Percentiles rank a stretch among this genome's conserved stretches.
Conservation (phyloP, 441 rosid genomes). For the Adansonia madagascariensis region DNA sequence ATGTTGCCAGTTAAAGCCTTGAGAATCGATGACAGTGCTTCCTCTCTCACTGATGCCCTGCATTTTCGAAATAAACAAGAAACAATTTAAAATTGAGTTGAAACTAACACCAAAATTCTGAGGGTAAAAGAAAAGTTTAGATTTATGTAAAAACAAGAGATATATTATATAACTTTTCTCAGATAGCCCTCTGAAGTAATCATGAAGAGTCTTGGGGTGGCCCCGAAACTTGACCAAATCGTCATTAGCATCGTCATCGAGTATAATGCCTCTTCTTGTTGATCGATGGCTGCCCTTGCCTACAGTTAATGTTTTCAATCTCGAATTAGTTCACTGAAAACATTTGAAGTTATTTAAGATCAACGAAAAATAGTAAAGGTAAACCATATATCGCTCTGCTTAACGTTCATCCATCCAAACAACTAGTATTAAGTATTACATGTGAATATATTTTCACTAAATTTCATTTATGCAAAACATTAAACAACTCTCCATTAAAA, state of each 20-base stretch:
- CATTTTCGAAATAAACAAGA: background rate
- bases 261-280: background rate
- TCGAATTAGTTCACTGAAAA: background rate
- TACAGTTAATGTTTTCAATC: background rate
- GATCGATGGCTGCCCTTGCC: background rate
- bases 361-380: background rate
- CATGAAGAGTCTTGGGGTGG: background rate
- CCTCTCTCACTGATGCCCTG: constrained; percentile 20
- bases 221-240: background rate
- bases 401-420: background rate
- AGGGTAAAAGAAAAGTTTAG: background rate
- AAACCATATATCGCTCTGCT: background rate
- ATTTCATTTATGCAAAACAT: background rate
- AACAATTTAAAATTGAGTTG: background rate
- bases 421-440: background rate
- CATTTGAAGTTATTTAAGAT: background rate
- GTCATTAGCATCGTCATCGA: background rate
- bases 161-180: background rate
- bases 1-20: constrained; percentile 17
- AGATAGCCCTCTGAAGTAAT: background rate
- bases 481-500: background rate
- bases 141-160: background rate
- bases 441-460: background rate
- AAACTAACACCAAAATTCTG: background rate
- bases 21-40: constrained; percentile 20